Evolutionary conservation across 208 protist genomes (phyloP), one percentile per base, ranked within the genome.

Genomic region (Trypanosoma brucei): DNA sequence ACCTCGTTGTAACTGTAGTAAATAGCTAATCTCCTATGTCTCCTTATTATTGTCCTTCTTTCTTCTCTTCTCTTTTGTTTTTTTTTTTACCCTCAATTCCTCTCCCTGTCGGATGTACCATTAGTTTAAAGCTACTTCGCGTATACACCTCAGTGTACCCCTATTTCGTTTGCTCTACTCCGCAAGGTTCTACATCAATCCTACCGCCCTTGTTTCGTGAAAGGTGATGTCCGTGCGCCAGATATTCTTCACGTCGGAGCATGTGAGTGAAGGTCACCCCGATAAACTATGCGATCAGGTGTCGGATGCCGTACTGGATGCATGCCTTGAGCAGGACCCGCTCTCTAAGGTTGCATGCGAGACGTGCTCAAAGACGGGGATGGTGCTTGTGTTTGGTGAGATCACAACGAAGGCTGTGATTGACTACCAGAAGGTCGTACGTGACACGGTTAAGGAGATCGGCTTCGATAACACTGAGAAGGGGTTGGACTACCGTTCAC

Each of bases 141-240:
- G 22, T 22, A 22, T 22, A 22, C 22, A 22, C 22, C 22, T 22
- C 22, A 22, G 22, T 22, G 22, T 22, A 22, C 22, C 22, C 22
- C 22, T 22, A 22, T 22, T 22, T 22, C 22, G 22, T 22, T 22
- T 22, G 22, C 22, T 22, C 22, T 22, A 22, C 22, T 22, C 22
- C 22, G 22, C 22, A 22, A 22, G 22, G 22, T 22, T 22, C 22
- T 22, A 22, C 22, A 22, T 22, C 22, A 22, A 22, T 22, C 22
- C 22, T 22, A 22, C 22, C 22, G 22, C 22, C 22, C 22, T 22
- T 22, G 22, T 99, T 37, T 62, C 42, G 66, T 83, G 99, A 8
- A 45, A 98, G 99, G 68, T 99, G 96, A 39, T 98, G 98, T 35
- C 98, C 99, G 87, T 98, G 99, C 90, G 50, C 50, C 50, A n/a